These are phyloP conservation scores for Thalassia testudinum DNA, from an alignment of 116 monocot genomes.

Conservation along the genomic window DNA sequence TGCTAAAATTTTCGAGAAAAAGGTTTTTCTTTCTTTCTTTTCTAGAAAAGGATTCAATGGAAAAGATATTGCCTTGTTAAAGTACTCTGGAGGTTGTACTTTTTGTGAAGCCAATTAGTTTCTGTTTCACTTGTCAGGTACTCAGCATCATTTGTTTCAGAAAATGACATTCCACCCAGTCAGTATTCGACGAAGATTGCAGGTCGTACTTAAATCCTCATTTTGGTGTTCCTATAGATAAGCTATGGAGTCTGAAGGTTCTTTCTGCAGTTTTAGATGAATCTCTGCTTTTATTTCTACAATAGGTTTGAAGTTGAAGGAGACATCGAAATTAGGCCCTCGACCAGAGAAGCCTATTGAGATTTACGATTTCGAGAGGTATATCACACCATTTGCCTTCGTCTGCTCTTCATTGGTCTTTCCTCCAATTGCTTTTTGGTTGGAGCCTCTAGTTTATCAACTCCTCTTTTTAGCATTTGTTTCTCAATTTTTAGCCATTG, in stretches of 20 bases:
- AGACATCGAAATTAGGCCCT: constrained; percentile 68
- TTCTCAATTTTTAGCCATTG: too few species aligned
- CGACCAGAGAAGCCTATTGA: constrained; percentile 84
- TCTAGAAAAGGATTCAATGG: too few species aligned
- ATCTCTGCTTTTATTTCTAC: background rate
- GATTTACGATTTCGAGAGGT: constrained; percentile 99
- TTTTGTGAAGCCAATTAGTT: background rate
- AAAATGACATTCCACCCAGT: constrained; percentile 33
- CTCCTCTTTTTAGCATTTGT: too few species aligned
- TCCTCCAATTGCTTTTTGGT: background rate
- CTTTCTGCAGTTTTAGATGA: background rate
- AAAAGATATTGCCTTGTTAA: too few species aligned
- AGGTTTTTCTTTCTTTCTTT: too few species aligned
- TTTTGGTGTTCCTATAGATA: background rate
- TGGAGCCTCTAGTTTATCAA: background rate
- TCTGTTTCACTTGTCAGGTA: constrained; percentile 26
- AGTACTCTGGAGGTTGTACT: too few species aligned
- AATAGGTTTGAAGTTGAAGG: constrained; percentile 66
- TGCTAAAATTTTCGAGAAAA: too few species aligned
- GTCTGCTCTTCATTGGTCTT: background rate
- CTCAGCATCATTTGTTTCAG: constrained; percentile 59
- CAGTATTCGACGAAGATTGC: constrained; percentile 52
- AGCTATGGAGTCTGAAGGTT: background rate
- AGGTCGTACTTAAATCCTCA: constrained; percentile 23
- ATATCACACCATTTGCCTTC: background rate